Evolutionary conservation across 1,284 basidiomycete species (phyloP).

Genomic region (Veloporphyrellus conicus): DNA sequence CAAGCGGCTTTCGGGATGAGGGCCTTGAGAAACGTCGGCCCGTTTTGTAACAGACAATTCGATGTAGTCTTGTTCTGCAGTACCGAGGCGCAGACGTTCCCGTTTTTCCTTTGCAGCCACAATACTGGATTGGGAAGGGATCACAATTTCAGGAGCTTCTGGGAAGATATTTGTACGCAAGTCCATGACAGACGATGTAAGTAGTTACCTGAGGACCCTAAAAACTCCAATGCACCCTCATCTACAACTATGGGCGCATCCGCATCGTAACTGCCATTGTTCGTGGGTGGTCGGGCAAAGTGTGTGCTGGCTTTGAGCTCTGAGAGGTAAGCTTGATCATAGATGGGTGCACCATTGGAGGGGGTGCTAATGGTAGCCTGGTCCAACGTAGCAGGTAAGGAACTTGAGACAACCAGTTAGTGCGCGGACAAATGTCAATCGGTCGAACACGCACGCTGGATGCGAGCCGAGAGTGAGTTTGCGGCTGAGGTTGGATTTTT

Average conservation of each 20-base stretch:
- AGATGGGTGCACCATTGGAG: constrained; percentile 50
- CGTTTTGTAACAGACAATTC: constrained; percentile 68
- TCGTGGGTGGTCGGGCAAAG: constrained; percentile 47
- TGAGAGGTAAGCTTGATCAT: constrained; percentile 74
- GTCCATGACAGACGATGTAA: no score
- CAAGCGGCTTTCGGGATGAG: constrained; percentile 86
- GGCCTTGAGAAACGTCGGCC: constrained; percentile 55
- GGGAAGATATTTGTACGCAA: constrained; percentile 3
- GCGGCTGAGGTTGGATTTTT: constrained; percentile 69
- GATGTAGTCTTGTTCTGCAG: constrained; percentile 73
- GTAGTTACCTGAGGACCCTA: constrained; percentile 38
- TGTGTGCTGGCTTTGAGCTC: constrained; percentile 82
- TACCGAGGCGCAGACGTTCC: constrained; percentile 51
- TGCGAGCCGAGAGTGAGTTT: constrained; percentile 57
- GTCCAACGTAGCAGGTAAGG: constrained; percentile 43
- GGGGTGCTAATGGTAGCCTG: constrained; percentile 50
- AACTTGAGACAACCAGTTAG: constrained; percentile 21
- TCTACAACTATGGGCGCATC: constrained; percentile 53
- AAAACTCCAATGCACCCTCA: constrained; percentile 36
- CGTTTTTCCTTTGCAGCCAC: constrained; percentile 76
- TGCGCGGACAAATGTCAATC: constrained; percentile 2
- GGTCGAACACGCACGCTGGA: constrained; percentile 42
- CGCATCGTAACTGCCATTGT: constrained; percentile 43
- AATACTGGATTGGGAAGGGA: constrained; percentile 76
- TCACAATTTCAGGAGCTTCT: constrained; percentile 41